These are phyloP conservation scores for Rubia tinctorum DNA, from an alignment of 305 asterid genomes.

Conservation along the genomic window DNA sequence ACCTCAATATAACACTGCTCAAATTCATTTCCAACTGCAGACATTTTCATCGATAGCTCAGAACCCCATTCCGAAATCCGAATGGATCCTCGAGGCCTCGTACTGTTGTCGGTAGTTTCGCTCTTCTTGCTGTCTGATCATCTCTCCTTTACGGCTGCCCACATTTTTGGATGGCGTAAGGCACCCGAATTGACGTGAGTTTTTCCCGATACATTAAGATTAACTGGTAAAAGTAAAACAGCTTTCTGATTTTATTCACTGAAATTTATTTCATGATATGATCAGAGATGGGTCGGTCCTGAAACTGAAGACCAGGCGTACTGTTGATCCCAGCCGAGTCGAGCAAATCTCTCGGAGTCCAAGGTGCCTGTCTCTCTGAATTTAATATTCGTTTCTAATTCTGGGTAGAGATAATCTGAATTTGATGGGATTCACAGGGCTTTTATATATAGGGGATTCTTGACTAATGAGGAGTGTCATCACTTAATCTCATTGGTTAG, in stretches of 20 bases:
- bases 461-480: constrained; percentile 76
- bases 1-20: neutral
- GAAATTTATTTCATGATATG: neutral
- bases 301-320: constrained; percentile 37
- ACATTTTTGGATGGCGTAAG: constrained; percentile 6
- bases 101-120: constrained; percentile 44
- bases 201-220: neutral
- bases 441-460: constrained; percentile 59
- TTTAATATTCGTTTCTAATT: neutral
- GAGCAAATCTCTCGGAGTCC: constrained; percentile 80
- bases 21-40: neutral
- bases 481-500: constrained; percentile 69
- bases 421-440: constrained; percentile 46
- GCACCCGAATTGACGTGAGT: neutral
- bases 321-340: constrained; percentile 68
- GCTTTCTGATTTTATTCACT: constrained; percentile 26
- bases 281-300: constrained; percentile 46
- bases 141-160: constrained; percentile 21
- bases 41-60: neutral
- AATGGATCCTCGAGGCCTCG: constrained; percentile 32
- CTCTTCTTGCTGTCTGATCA: constrained; percentile 21
- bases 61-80: constrained; percentile 7
- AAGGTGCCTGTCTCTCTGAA: constrained; percentile 39
- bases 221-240: constrained; percentile 13
- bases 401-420: neutral